phyloP scores from a whole-genome alignment of 129 eudicot genomes.

The Arctium minus region DNA sequence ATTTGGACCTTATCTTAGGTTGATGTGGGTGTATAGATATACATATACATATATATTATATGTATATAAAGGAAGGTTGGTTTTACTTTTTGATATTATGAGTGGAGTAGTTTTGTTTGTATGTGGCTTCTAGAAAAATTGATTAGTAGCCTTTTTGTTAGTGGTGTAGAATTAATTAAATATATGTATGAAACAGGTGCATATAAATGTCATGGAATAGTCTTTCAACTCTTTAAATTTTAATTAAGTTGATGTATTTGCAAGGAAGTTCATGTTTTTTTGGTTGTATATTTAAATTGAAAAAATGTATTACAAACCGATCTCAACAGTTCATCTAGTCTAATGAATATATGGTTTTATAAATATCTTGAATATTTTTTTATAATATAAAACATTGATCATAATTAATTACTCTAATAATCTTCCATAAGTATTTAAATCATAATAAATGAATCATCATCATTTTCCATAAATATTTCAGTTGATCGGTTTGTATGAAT shows the following conservation, averaged over 20 bases:
- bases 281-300: too few species aligned
- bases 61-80: slow-evolving; percentile 15
- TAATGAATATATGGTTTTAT: too few species aligned
- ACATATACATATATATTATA: background rate
- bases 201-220: slow-evolving; percentile 5
- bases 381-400: too few species aligned
- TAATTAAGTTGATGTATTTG: background rate
- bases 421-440: too few species aligned
- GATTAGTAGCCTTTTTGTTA: background rate
- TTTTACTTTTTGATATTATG: slow-evolving; percentile 13
- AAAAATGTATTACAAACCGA: too few species aligned
- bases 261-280: background rate
- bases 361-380: too few species aligned
- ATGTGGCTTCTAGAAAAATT: slow-evolving; percentile 15
- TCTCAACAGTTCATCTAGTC: too few species aligned
- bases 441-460: too few species aligned
- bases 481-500: too few species aligned
- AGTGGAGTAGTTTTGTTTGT: slow-evolving; percentile 28
- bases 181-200: background rate
- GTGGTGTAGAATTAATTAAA: background rate
- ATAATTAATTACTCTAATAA: too few species aligned
- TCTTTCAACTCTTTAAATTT: slow-evolving; percentile 11
- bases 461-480: too few species aligned
- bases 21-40: background rate
- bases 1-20: slow-evolving; percentile 2